Percentiles rank a stretch among this genome's conserved stretches.
Conservation (phyloP, 768 basidiomycete species). For the Serendipita sp. region DNA sequence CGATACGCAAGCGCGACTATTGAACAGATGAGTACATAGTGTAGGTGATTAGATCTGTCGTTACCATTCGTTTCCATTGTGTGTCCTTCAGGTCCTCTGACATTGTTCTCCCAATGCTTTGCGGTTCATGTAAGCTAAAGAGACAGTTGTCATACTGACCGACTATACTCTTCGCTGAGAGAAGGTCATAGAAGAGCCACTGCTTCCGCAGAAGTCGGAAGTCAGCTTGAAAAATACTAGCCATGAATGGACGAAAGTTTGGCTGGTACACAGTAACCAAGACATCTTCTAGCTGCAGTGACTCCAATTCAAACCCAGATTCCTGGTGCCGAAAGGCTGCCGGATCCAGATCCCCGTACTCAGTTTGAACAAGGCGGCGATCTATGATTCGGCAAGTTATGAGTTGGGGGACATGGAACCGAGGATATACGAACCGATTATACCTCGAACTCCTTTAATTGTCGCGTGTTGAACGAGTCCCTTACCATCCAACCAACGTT, state of each 20-base stretch:
- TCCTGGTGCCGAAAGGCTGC: conserved; percentile 63
- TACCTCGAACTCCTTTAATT: conserved; percentile 85
- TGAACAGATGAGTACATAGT: conserved; percentile 6
- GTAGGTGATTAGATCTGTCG: conserved; percentile 15
- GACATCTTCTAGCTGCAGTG: conserved; percentile 80
- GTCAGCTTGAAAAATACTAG: conserved; percentile 88
- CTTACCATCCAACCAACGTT: conserved; percentile 90
- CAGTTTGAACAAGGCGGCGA: conserved; percentile 73
- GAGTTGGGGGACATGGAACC: not conserved
- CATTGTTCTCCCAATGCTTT: conserved; percentile 83
- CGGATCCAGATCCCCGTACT: conserved; percentile 52
- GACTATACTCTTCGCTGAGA: conserved; percentile 88
- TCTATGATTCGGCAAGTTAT: conserved; percentile 31
- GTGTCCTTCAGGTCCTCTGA: conserved; percentile 73
- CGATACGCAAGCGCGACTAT: conserved; percentile 88
- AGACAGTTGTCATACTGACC: conserved; percentile 97
- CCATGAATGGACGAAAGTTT: conserved; percentile 80
- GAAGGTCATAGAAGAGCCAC: conserved; percentile 91
- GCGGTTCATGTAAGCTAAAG: conserved; percentile 90
- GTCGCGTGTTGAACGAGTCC: conserved; percentile 84
- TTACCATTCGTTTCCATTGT: conserved; percentile 79
- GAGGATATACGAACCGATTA: conserved; percentile 47
- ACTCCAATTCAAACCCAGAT: conserved; percentile 81
- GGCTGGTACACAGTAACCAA: conserved; percentile 93
- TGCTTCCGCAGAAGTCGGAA: conserved; percentile 71